These are phyloP conservation scores for Eucalyptus sp. DNA, from an alignment of 345 rosid species.

Conservation along the genomic window DNA sequence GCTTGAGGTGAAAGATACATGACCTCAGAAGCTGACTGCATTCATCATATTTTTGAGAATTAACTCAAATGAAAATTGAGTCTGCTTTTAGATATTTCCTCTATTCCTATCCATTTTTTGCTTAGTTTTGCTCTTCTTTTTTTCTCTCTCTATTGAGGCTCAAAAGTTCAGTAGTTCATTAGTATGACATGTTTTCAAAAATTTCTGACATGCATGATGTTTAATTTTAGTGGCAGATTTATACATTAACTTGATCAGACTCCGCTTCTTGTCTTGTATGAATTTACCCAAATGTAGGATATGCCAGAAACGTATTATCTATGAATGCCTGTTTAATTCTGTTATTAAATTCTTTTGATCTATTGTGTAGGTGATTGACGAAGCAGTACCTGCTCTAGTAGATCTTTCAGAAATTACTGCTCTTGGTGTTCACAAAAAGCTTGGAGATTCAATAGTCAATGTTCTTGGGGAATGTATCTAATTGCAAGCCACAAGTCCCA, in stretches of 20 bases:
- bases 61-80: too few relatives aligned
- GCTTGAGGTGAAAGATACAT: too few relatives aligned
- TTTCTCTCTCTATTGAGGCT: too few relatives aligned
- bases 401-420: too few relatives aligned
- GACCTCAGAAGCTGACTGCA: too few relatives aligned
- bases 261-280: background rate
- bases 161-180: too few relatives aligned
- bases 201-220: too few relatives aligned
- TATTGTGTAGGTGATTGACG: slow-evolving; percentile 47
- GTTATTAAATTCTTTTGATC: background rate
- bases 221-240: background rate
- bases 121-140: too few relatives aligned
- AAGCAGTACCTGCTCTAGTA: slow-evolving; percentile 44
- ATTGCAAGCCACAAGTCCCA: slow-evolving; percentile 41
- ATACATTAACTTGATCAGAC: background rate
- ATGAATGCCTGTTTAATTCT: background rate
- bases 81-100: too few relatives aligned
- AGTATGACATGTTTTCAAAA: too few relatives aligned
- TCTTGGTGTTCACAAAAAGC: slow-evolving; percentile 70
- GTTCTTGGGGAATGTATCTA: slow-evolving; percentile 75
- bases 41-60: too few relatives aligned
- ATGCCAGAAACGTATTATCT: background rate
- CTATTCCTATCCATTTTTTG: too few relatives aligned
- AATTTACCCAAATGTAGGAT: background rate
- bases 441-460: slow-evolving; percentile 69